A percentile compares a stretch with the other conserved stretches of the same genome.
These are phyloP conservation scores for Nannochloropsis granulata DNA, from an alignment of 108 stramenopile genomes.

Conservation along the genomic window DNA sequence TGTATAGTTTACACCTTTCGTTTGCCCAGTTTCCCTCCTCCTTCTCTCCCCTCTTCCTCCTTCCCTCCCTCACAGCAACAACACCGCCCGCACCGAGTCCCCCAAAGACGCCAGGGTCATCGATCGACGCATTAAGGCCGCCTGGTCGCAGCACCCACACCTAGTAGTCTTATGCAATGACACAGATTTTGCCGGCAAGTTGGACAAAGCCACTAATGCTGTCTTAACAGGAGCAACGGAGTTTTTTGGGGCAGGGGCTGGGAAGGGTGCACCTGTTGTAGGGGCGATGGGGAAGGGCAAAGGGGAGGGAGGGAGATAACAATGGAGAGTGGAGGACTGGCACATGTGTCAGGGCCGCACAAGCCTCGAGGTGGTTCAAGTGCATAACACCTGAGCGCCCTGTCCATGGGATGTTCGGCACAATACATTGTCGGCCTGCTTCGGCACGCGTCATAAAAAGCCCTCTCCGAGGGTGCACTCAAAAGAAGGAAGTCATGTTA, in stretches of 20 bases:
- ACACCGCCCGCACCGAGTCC: slow-evolving; percentile 62
- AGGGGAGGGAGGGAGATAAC: too few species aligned
- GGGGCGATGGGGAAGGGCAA: too few species aligned
- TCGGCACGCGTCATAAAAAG: too few species aligned
- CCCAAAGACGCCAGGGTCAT: slow-evolving; percentile 50
- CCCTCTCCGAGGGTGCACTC: too few species aligned
- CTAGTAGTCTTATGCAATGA: not conserved
- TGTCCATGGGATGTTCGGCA: too few species aligned
- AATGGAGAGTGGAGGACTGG: too few species aligned
- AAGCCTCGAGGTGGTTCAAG: too few species aligned
- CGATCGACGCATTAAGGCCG: slow-evolving; percentile 47
- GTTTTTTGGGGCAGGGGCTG: not conserved
- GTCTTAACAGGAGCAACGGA: not conserved
- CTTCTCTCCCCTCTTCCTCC: slow-evolving; percentile 19
- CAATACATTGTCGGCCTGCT: too few species aligned
- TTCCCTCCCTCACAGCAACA: slow-evolving; percentile 54
- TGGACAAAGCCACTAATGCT: not conserved
- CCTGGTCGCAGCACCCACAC: not conserved
- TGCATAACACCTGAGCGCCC: too few species aligned
- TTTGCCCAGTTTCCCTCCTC: not conserved
- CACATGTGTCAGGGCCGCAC: too few species aligned
- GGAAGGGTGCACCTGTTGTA: not conserved
- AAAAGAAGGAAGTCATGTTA: too few species aligned
- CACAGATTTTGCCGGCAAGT: not conserved
- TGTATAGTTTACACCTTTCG: too few species aligned